Conservation (phyloP, 2,329 filamentous ascomycete genomes). For the Phyllosticta capitalensis region DNA sequence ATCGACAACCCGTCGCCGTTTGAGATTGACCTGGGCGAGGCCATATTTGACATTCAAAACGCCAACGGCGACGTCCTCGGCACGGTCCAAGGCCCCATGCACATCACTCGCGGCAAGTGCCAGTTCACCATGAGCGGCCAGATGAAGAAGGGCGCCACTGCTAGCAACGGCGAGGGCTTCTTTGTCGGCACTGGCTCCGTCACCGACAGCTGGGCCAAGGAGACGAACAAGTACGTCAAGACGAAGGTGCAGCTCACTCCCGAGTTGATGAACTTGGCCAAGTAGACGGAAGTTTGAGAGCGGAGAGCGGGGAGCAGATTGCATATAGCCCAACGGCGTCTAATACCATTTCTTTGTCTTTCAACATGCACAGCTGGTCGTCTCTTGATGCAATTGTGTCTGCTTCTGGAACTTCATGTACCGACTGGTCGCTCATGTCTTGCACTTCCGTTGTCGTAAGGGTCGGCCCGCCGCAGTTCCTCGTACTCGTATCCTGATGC, state of each 20-base stretch:
- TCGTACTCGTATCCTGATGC: no score
- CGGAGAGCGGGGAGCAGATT: background rate
- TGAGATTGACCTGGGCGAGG: slow-evolving; percentile 11
- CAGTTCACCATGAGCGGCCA: slow-evolving; percentile 1
- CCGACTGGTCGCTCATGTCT: background rate
- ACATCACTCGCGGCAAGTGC: slow-evolving; percentile 8
- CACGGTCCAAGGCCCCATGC: background rate
- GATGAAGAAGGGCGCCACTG: background rate
- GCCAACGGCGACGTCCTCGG: slow-evolving; percentile 7
- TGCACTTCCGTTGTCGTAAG: background rate
- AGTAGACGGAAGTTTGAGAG: background rate
- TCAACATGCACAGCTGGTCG: no score
- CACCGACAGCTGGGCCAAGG: slow-evolving; percentile 6
- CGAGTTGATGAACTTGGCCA: slow-evolving; percentile 3
- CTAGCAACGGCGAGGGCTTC: background rate
- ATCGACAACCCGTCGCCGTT: slow-evolving; percentile 10
- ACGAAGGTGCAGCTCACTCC: slow-evolving; percentile 2
- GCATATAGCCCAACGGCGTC: background rate
- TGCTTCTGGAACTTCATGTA: background rate
- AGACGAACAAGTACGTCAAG: slow-evolving; percentile 9
- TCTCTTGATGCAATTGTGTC: background rate
- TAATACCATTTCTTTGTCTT: background rate
- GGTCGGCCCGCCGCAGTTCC: no score
- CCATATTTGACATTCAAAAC: slow-evolving; percentile 5
- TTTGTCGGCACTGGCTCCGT: slow-evolving; percentile 3